A percentile compares a stretch with the other conserved stretches of the same genome.
phyloP scores from a whole-genome alignment of 2,329 filamentous ascomycete genomes.

The Reticulascus tulasneorum region DNA sequence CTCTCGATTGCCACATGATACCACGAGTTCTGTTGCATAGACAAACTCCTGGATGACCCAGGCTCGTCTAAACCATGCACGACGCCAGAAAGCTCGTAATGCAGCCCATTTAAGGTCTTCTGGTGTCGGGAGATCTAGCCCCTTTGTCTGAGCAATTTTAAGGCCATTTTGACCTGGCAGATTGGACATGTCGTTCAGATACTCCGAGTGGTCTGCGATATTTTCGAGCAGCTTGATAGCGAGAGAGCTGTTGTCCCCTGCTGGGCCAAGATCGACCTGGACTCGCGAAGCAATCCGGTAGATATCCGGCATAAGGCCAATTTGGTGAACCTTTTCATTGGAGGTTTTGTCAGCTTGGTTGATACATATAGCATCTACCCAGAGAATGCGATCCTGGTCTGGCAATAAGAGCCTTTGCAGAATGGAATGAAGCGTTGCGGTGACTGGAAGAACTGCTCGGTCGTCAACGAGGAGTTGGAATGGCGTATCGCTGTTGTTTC shows the following conservation, averaged over 20 bases:
- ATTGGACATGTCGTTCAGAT: neutral
- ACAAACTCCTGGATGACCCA: slow-evolving; percentile 2
- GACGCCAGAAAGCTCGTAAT: neutral
- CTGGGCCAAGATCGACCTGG: slow-evolving; percentile 1
- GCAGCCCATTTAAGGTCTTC: neutral
- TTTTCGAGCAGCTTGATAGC: neutral
- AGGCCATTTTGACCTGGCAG: too few species aligned
- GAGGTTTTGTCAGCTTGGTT: neutral
- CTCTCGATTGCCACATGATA: neutral
- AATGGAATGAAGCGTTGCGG: neutral
- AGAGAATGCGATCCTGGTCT: neutral
- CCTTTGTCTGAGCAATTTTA: neutral
- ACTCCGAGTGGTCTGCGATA: too few species aligned
- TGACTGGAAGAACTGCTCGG: neutral
- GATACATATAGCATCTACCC: slow-evolving; percentile 5
- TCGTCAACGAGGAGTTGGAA: neutral
- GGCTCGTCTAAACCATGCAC: neutral
- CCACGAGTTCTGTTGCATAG: neutral
- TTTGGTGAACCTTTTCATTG: slow-evolving; percentile 1
- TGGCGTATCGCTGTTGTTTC: neutral
- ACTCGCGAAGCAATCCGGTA: neutral
- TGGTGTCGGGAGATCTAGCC: neutral
- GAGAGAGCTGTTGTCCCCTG: neutral
- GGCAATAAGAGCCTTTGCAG: neutral
- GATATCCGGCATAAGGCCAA: slow-evolving; percentile 4